Evolutionary conservation across 75 land plant species (phyloP), one percentile per base, ranked within the genome.

Genomic region (Picea glauca): DNA sequence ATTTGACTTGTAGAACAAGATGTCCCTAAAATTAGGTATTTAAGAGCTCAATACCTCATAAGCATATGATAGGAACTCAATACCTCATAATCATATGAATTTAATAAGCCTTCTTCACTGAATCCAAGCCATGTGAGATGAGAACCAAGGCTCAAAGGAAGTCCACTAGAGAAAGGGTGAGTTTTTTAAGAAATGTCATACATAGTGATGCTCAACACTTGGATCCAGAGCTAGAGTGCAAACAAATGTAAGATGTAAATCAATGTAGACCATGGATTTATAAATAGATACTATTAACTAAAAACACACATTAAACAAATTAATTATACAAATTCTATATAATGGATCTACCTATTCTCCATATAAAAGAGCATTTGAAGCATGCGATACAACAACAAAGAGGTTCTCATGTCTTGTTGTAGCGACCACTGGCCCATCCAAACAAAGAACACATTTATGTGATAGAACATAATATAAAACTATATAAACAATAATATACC

Each of bases 351-450:
- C 96, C 96, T 90, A 96, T 57, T 93, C 95, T 64, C 89, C 90
- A 72, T 89, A 82, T 3, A 89, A 81, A 77, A 93, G 88, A 75
- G 96, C 87, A 30, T 83, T 80, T 58, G 98, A 91, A 67, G 90
- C 83, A 86, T 97, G 99, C 62, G 82, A 88, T 18, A 90, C 94
- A 64, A 97, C 84, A n/a, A 91, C 92, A 54, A 97, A 86, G 59
- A 87, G 78, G 73, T 97, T 82, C 56, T 84, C 83, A 59, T 79
- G 87, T 33, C 98, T 98, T 38, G 81, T 80, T 76, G 94, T 88
- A 73, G 98, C 84, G 35, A 97, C 94, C 60, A 95, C 92, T 78
- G 96, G 99, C 57, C 99, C 99, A 77, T 87, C 83, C 75, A 97
- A 85, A 60, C 86, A 95, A 23, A 90, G 67, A 40, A 97, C 78